Evolutionary conservation across 768 basidiomycete genomes (phyloP), one percentile per base, ranked within the genome.

Genomic region (Galerina sulciceps): DNA sequence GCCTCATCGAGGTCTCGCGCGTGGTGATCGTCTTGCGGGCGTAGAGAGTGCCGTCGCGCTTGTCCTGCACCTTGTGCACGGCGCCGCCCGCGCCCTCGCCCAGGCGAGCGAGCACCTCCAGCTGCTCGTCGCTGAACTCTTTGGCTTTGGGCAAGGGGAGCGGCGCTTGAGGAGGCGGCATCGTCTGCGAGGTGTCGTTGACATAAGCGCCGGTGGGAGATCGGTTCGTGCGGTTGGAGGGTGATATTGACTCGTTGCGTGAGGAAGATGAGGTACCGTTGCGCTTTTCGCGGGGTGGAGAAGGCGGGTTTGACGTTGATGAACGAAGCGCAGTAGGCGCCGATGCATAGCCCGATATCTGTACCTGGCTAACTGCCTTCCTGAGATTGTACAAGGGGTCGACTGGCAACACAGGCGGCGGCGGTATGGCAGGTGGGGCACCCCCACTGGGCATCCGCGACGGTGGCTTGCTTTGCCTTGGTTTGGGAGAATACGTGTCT

Each of bases 61-160:
- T 87, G 72, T 96, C 94, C 68, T 79, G 85, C 43, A 98, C 96
- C 73, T 93, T 93, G 72, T 96, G 88, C 6, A 99, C 96, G 1
- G 94, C 94, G 36, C 96, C 96, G 45, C 96, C 94, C 55, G 94
- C 94, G 36, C 96, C 96, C 68, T 97, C 95, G 18, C 96, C 96
- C 5, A 99, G 76, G 41, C 93, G 84, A 6, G 77, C 71, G 13
- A 94, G 61, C 59, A 91, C 88, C 64, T 93, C 90, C 44, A 98
- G 78, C 59, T 85, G 66, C 49, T 84, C 83, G 71, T 93, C 91
- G 9, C 83, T 81, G 38, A 69, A 69, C 10, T 69, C 67, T 35
- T 64, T 65, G 22, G 14, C 10, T n/a, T 34, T 10, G 37, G 20
- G 15, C 26, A 20, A 22, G 35, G 10, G 18, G 13, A 38, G 48